These are phyloP conservation scores for Suillus brevipes DNA, from an alignment of 768 basidiomycete species.

Conservation along the genomic window DNA sequence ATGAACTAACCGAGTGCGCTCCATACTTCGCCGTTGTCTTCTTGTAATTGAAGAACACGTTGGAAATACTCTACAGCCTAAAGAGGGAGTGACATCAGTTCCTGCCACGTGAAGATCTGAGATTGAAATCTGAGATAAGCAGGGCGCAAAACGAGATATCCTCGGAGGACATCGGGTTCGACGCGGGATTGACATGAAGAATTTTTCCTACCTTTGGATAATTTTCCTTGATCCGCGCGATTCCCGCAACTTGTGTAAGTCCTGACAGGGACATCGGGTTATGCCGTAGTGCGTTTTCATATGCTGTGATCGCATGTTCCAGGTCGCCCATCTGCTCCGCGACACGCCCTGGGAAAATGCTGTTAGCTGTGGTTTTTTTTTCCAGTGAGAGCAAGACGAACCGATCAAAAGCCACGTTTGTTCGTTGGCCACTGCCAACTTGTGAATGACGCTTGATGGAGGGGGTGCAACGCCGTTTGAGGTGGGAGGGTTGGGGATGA, in stretches of 20 bases:
- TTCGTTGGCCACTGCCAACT: conserved; percentile 84
- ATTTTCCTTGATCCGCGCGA: conserved; percentile 96
- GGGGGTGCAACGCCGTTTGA: conserved; percentile 25
- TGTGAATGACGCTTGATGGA: conserved; percentile 57
- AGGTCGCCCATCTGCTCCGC: conserved; percentile 95
- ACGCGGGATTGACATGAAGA: conserved; percentile 23
- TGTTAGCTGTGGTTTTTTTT: conserved; percentile 17
- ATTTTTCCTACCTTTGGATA: conserved; percentile 76
- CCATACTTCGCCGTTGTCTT: conserved; percentile 99
- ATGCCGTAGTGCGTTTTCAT: conserved; percentile 94
- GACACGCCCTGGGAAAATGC: conserved; percentile 72
- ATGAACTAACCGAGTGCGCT: conserved; percentile 76
- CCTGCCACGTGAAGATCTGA: conserved; percentile 29
- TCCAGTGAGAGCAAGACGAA: conserved; percentile 26
- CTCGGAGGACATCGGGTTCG: conserved; percentile 31
- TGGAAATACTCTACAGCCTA: conserved; percentile 98
- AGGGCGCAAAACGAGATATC: conserved; percentile 25
- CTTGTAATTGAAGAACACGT: conserved; percentile 83
- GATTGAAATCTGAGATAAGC: conserved; percentile 24
- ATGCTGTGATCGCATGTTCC: conserved; percentile 89
- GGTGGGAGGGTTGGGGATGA: conserved; percentile 34
- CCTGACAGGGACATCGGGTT: conserved; percentile 90
- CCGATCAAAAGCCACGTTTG: conserved; percentile 96
- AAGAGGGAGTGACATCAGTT: conserved; percentile 34
- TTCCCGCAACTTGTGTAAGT: conserved; percentile 91